Conservation (phyloP, 345 rosid genomes). For the Gossypium longicalyx region DNA sequence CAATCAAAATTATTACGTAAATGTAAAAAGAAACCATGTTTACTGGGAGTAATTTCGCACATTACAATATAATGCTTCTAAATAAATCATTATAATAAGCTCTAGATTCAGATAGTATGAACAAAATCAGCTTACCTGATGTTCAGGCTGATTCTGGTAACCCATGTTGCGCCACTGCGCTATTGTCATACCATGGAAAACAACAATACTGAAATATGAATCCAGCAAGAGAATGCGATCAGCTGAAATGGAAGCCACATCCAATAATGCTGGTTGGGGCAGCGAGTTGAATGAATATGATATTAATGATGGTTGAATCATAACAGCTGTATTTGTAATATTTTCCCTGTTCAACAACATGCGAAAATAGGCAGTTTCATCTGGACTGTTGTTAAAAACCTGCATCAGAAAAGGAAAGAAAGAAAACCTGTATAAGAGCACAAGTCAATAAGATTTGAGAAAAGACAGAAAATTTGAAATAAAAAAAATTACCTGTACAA, state of each 20-base stretch:
- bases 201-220: conserved; percentile 87
- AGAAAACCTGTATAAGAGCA: neutral
- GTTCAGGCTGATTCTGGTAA: conserved; percentile 90
- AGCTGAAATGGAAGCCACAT: conserved; percentile 93
- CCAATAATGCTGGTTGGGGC: conserved; percentile 89
- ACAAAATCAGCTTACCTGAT: conserved; percentile 45
- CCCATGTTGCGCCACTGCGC: conserved; percentile 99
- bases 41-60: neutral
- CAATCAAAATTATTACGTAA: neutral
- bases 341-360: conserved; percentile 90
- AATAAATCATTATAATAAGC: neutral
- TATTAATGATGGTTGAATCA: conserved; percentile 83
- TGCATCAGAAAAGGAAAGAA: conserved; percentile 18
- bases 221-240: conserved; percentile 85
- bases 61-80: neutral
- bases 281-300: conserved; percentile 52
- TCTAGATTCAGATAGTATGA: neutral
- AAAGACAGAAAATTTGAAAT: neutral
- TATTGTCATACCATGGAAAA: conserved; percentile 99
- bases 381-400: conserved; percentile 45
- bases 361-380: conserved; percentile 97
- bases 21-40: neutral
- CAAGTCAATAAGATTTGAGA: conserved; percentile 3
- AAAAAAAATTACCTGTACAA: conserved; percentile 68
- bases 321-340: conserved; percentile 85